Base-by-base conservation (phyloP, 2,329 filamentous ascomycete genomes). In the Fusarium mangiferae region DNA sequence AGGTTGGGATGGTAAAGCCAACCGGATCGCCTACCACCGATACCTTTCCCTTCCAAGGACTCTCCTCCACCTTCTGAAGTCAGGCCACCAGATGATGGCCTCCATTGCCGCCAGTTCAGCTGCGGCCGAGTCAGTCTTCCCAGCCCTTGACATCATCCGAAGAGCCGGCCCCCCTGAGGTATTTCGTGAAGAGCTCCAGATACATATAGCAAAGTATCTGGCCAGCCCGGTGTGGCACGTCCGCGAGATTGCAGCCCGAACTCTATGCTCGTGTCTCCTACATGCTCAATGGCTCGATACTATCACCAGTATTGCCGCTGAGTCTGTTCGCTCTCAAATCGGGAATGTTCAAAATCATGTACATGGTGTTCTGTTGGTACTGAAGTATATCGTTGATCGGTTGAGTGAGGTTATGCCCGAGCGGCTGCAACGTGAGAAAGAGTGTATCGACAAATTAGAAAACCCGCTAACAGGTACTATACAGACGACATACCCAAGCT, bases 111-210 rank as follows among this genome's bases (percentile, higher is more conserved):
- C 77, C 38, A 80, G 79, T 28, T 78, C 80, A 6, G 80, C 82
- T 12, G 83, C 87, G 3, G 88, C 90, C 11, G 93, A 95, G 81
- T 92, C 91, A 1, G 92, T 96, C 6, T 96, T 96, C 77, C 94
- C 94, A 0, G 93, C 93, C 1, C 84, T 97, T n/a, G 93, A 96
- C 75, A 93, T 97, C 41, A 87, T 96, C 56, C 90, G 93, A 55
- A 89, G 93, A 59, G 91, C 92, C 17, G 89, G 90, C 0, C 90
- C 93, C 2, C 93, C 93, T 0, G 85, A 88, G 30, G 80, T 85
- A 6, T 82, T 89, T 66, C 84, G 87, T 4, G 82, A 85, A 3
- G 85, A 88, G 52, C 87, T 95, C 10, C 87, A 89, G 74, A 77
- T 81, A 7, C 85, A 89, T 52, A 90, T 96, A 13, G 81, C 87